phyloP scores from a whole-genome alignment of 805 yeast species.

The Yarrowia phangngaensis region DNA sequence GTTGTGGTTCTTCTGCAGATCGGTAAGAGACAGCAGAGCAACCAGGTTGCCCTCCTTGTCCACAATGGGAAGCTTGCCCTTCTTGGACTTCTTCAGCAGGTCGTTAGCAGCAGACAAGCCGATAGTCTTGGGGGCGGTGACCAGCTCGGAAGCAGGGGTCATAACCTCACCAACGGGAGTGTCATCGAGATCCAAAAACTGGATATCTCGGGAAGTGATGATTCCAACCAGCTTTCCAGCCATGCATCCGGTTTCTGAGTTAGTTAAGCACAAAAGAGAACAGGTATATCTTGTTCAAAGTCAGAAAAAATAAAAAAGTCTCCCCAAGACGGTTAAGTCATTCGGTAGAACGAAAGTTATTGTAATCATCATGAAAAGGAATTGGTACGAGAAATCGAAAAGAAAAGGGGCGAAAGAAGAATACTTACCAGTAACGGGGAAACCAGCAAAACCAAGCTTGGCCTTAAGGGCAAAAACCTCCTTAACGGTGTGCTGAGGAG shows the following conservation, averaged over 20 bases:
- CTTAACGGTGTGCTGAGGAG: constrained; percentile 72
- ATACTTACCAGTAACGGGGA: constrained; percentile 98
- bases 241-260: constrained; percentile 72
- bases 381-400: constrained; percentile 33
- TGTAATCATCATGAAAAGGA: constrained; percentile 39
- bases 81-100: constrained; percentile 84
- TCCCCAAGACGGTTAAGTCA: constrained; percentile 98
- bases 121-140: constrained; percentile 80
- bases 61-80: constrained; percentile 95
- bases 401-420: neutral
- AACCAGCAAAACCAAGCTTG: constrained; percentile 86
- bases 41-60: constrained; percentile 72
- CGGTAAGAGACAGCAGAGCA: constrained; percentile 89
- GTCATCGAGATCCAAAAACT: constrained; percentile 75
- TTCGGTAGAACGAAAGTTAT: constrained; percentile 99
- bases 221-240: constrained; percentile 93
- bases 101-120: constrained; percentile 83
- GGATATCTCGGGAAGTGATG: constrained; percentile 94
- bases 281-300: neutral
- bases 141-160: constrained; percentile 67
- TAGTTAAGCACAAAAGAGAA: neutral
- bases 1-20: constrained; percentile 89
- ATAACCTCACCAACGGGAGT: constrained; percentile 70
- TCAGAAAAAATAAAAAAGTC: constrained; percentile 44
- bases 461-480: constrained; percentile 70